Base-by-base conservation (phyloP, 1,284 basidiomycete species). In the Boletus sp. region DNA sequence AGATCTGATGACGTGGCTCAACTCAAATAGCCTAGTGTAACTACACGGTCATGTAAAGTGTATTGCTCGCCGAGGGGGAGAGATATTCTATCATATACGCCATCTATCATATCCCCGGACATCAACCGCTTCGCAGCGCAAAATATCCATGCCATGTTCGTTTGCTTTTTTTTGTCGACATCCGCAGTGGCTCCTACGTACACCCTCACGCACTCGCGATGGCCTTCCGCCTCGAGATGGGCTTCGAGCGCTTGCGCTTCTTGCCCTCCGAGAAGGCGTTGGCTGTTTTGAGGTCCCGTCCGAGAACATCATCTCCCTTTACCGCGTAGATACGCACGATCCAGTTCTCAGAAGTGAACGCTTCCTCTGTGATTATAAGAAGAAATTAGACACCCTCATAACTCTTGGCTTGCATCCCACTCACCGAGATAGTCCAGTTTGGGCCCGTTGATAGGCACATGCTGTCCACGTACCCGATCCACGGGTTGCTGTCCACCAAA, bases 341-440 rank as follows among this genome's bases (percentile, higher is more conserved):
- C 96, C 95, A 98, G 76, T 98, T 98, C 77, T 98, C 95, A 11
- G 92, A 94, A 2, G 95, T 97, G 79, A 95, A 98, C 9, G 94
- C 95, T 74, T 98, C 95, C 65, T 97, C 93, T 91, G 66, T 50
- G 58, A 41, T 31, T 20, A 48, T n/a, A 61, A 18, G 31, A 35
- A 9, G 33, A n/a, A n/a, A n/a, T 65, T 43, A 63, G 57, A 63
- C 52, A 44, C 8, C 48, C 42, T 41, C 42, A 0, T 2, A 13
- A 29, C 20, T 5, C 24, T 20, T 13, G 6, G 3, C 12, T 24
- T 5, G 11, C 42, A 41, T 20, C 8, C 18, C 4, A 77, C 86
- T 65, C 62, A 91, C 91, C 93, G 47, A 97, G 81, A 63, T 89
- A 91, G 72, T 98, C 92, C 48, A 98, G 79, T 48, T 86, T 89